Percentiles rank a stretch among this genome's conserved stretches.
Conservation (phyloP, 345 rosid genomes). For the Aegle marmelos region DNA sequence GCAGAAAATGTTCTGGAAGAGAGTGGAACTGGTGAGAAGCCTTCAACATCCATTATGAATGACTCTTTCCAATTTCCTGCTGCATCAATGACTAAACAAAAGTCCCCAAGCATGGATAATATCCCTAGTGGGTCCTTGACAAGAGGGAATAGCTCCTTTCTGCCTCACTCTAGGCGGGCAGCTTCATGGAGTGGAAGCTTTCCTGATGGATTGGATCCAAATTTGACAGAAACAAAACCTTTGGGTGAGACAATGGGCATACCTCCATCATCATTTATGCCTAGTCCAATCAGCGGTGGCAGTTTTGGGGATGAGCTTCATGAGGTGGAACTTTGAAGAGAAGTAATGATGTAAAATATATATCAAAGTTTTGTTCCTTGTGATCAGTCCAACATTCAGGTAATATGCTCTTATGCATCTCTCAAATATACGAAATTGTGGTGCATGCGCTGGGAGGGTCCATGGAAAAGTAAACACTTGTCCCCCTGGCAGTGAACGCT, state of each 20-base stretch:
- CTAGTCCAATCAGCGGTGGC: constrained; percentile 39
- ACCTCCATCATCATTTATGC: constrained; percentile 36
- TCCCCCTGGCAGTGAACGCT: constrained; percentile 4
- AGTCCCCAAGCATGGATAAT: constrained; percentile 71
- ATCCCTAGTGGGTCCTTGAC: constrained; percentile 30
- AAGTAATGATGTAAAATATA: constrained; percentile 39
- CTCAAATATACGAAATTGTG: constrained; percentile 11
- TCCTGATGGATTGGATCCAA: constrained; percentile 36
- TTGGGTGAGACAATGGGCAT: constrained; percentile 36
- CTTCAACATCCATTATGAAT: constrained; percentile 33
- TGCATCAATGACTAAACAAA: constrained; percentile 45
- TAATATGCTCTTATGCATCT: constrained; percentile 23
- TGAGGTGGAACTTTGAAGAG: constrained; percentile 80
- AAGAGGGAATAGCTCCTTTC: constrained; percentile 24
- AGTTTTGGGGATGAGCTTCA: constrained; percentile 81
- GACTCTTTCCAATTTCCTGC: constrained; percentile 37
- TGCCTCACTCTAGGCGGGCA: constrained; percentile 53
- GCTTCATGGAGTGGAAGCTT: constrained; percentile 91
- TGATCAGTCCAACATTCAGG: constrained; percentile 22
- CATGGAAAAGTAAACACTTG: constrained; percentile 12
- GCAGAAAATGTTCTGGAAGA: constrained; percentile 50
- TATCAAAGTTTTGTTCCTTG: constrained; percentile 43
- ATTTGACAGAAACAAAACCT: constrained; percentile 28
- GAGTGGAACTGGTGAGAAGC: constrained; percentile 33
- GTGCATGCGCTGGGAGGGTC: constrained; percentile 8